Base-by-base conservation (phyloP, 1,284 basidiomycete species). In the Flammula alnicola region DNA sequence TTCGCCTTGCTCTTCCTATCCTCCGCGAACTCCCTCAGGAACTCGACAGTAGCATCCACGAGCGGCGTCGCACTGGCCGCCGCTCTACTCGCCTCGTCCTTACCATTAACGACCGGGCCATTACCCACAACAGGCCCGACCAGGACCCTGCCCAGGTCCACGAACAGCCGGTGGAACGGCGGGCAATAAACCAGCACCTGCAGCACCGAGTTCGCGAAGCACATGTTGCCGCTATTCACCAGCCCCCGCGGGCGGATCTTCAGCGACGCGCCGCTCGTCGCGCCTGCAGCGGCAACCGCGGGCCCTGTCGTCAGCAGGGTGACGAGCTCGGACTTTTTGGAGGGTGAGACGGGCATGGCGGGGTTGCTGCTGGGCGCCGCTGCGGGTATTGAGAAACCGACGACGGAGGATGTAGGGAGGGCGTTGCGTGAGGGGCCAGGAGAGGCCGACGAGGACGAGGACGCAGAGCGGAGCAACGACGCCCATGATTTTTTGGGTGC, bases 201-300 rank as follows among this genome's bases (percentile, higher is more conserved):
- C 19, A 98, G 73, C 25, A 98, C 90, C 0, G 94, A 88, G 63
- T 98, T 98, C 44, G 95, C 95, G 66, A 98, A 99, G 71, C 96
- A 99, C 83, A 98, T 90, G 71, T 99, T 99, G 7, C 96, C 96
- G 4, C 86, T 90, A 71, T 98, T 99, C 62, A 98, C 81, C 36
- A 99, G 74, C 4, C 96, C 96, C 23, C 95, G 80, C 0, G 93
- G 88, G 5, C 63, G 58, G 43, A 78, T 70, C 16, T 53, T 62
- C 30, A 56, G 30, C 26, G n/a, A n/a, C n/a, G n/a, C n/a, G n/a
- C n/a, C n/a, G n/a, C n/a, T n/a, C n/a, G 31, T 12, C n/a, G 31
- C 38, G 30, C 51, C 51, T 23, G 49, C 51, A 12, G 57, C 47
- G 6, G 51, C 54, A 26, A 56, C 53, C 10, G 41, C 49, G 14